Evolutionary conservation across 345 rosid species (phyloP).

Genomic region (Garcia nutans): DNA sequence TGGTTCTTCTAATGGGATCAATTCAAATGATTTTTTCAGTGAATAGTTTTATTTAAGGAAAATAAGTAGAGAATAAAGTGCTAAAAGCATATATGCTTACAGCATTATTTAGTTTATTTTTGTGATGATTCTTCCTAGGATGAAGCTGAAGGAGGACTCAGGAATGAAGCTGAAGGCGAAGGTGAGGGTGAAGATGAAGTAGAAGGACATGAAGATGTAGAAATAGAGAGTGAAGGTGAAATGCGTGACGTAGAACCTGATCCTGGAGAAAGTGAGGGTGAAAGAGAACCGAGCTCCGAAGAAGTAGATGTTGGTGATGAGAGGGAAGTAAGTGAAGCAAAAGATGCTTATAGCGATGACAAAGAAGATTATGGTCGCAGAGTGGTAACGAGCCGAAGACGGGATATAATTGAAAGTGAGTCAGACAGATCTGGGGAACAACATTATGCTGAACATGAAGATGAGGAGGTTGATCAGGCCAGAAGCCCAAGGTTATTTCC

Average conservation of each 20-base stretch:
- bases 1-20: background rate
- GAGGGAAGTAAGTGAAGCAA: conserved; percentile 69
- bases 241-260: conserved; percentile 61
- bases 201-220: conserved; percentile 62
- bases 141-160: conserved; percentile 76
- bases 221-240: conserved; percentile 72
- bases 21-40: background rate
- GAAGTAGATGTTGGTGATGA: conserved; percentile 52
- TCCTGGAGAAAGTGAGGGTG: conserved; percentile 92
- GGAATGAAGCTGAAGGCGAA: conserved; percentile 43
- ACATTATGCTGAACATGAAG: conserved; percentile 64
- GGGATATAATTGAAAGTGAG: conserved; percentile 71
- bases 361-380: conserved; percentile 64
- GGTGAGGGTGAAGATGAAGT: conserved; percentile 60
- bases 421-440: conserved; percentile 85
- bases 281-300: conserved; percentile 76
- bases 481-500: conserved; percentile 60
- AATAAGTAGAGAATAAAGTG: background rate
- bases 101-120: background rate
- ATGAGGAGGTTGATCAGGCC: conserved; percentile 85
- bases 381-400: conserved; percentile 60
- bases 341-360: conserved; percentile 67
- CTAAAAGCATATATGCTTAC: background rate
- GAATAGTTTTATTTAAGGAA: background rate
- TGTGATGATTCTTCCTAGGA: conserved; percentile 11